Evolutionary conservation across 2,329 filamentous ascomycete genomes (phyloP).

Genomic region (Dactylellina cionopaga): DNA sequence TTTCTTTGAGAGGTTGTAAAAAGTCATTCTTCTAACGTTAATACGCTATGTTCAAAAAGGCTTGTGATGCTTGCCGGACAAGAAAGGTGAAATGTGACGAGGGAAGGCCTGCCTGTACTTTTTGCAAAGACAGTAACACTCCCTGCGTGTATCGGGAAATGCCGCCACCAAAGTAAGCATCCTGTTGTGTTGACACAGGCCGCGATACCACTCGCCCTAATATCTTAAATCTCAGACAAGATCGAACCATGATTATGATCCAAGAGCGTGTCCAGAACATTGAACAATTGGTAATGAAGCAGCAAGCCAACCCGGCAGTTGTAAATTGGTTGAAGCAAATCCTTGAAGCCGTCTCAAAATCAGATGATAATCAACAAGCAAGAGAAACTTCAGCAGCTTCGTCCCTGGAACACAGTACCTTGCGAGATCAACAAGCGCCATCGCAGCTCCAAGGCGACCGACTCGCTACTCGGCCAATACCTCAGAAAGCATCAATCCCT

Average conservation of each 20-base stretch:
- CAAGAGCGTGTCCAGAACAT: conserved; percentile 62
- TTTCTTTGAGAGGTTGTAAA: too few species aligned
- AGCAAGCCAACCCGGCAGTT: conserved; percentile 57
- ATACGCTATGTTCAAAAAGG: conserved; percentile 66
- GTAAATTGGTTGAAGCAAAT: conserved; percentile 59
- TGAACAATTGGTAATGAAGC: conserved; percentile 56
- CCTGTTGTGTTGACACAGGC: not conserved
- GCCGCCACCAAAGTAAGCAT: conserved; percentile 83
- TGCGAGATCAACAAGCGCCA: conserved; percentile 22
- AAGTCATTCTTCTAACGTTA: conserved; percentile 44
- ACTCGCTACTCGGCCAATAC: not conserved
- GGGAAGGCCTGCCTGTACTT: conserved; percentile 80
- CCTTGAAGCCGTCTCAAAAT: conserved; percentile 20
- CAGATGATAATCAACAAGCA: conserved; percentile 45
- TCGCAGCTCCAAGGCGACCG: conserved; percentile 11
- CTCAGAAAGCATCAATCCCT: conserved; percentile 38
- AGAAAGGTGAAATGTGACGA: conserved; percentile 94
- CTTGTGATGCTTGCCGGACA: conserved; percentile 87
- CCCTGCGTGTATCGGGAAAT: conserved; percentile 90
- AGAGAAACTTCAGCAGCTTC: conserved; percentile 12
- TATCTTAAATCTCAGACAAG: conserved; percentile 59
- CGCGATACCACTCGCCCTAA: conserved; percentile 51
- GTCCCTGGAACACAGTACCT: conserved; percentile 25
- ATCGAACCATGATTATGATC: conserved; percentile 66
- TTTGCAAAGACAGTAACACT: conserved; percentile 85